phyloP scores from a whole-genome alignment of 495 filamentous ascomycete genomes.

The Hypoxylon lienhwacheense region DNA sequence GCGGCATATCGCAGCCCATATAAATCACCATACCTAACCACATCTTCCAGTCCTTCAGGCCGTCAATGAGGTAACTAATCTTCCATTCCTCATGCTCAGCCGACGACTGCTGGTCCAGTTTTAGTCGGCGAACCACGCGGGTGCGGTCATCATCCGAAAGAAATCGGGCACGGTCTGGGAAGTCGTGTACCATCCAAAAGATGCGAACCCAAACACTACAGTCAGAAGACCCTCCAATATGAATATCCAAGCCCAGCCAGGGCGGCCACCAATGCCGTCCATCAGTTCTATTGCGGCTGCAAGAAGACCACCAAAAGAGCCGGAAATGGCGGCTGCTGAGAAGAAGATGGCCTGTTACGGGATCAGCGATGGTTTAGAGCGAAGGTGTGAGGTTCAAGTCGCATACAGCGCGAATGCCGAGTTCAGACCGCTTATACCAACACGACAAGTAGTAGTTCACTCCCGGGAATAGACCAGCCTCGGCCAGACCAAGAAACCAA shows the following conservation, averaged over 20 bases:
- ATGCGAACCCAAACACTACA: conserved; percentile 68
- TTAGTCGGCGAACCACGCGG: conserved; percentile 73
- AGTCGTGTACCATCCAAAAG: conserved; percentile 90
- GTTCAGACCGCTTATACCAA: conserved; percentile 83
- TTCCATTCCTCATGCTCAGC: conserved; percentile 81
- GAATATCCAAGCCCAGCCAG: conserved; percentile 87
- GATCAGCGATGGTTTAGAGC: conserved; percentile 45
- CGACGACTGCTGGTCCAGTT: conserved; percentile 72
- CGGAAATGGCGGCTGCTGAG: conserved; percentile 79
- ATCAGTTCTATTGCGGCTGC: conserved; percentile 77
- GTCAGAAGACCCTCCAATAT: conserved; percentile 77
- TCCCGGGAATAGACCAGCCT: conserved; percentile 85
- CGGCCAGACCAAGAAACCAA: conserved; percentile 81
- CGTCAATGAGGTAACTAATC: conserved; percentile 72
- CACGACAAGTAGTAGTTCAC: conserved; percentile 86
- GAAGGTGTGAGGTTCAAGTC: neutral
- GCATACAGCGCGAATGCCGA: conserved; percentile 60
- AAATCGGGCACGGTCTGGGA: conserved; percentile 81
- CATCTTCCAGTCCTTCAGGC: conserved; percentile 86
- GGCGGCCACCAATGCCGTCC: conserved; percentile 65
- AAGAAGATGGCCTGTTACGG: conserved; percentile 75
- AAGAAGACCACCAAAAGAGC: conserved; percentile 83
- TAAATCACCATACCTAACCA: conserved; percentile 75
- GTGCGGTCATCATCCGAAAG: conserved; percentile 70
- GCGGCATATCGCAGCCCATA: conserved; percentile 72